A percentile compares a stretch with the other conserved stretches of the same genome.
These are phyloP conservation scores for Fusarium sulawesiense DNA, from an alignment of 2,329 filamentous ascomycete genomes.

Conservation along the genomic window DNA sequence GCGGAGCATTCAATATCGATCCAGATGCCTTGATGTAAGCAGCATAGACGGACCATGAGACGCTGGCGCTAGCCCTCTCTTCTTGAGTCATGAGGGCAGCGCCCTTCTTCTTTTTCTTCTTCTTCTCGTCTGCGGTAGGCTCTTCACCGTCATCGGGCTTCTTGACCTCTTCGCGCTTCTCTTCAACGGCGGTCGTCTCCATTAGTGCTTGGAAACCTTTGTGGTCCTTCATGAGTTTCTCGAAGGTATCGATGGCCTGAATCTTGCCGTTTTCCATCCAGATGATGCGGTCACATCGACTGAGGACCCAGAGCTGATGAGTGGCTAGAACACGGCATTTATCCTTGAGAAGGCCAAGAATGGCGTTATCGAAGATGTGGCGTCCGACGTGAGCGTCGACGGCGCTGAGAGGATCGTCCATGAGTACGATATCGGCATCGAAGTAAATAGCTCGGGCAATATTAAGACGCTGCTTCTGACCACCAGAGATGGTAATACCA, in stretches of 20 bases:
- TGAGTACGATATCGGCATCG: conserved; percentile 73
- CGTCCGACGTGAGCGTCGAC: conserved; percentile 77
- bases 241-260: conserved; percentile 87
- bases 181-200: conserved; percentile 82
- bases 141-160: conserved; percentile 58
- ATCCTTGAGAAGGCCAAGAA: conserved; percentile 85
- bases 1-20: conserved; percentile 73
- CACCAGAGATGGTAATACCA: conserved; percentile 94
- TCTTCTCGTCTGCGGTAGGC: conserved; percentile 55
- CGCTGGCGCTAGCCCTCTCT: conserved; percentile 78
- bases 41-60: conserved; percentile 82
- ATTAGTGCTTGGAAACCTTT: conserved; percentile 84
- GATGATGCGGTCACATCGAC: conserved; percentile 89
- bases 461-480: conserved; percentile 94
- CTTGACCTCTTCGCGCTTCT: conserved; percentile 65
- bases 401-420: conserved; percentile 76
- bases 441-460: conserved; percentile 86
- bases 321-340: conserved; percentile 94
- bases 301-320: conserved; percentile 93
- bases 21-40: conserved; percentile 83
- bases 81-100: conserved; percentile 76
- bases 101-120: conserved; percentile 67
- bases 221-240: conserved; percentile 84
- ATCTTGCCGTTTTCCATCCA: conserved; percentile 92
- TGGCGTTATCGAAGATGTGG: conserved; percentile 92